These are phyloP conservation scores for Xylaria multiplex DNA, from an alignment of 2,329 filamentous ascomycete species.

Conservation along the genomic window DNA sequence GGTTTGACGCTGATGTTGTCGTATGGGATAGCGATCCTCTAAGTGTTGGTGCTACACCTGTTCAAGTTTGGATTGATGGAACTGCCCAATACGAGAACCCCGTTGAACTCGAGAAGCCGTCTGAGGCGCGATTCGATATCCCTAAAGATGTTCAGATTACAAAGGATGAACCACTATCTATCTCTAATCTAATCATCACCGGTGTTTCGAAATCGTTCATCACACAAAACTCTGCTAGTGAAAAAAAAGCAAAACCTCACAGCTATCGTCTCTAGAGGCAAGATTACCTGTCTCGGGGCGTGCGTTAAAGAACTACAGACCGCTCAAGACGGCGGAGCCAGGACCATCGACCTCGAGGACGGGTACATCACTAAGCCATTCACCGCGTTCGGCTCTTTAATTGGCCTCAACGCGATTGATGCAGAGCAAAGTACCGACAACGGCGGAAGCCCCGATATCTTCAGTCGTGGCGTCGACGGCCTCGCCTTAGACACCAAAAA, in stretches of 20 bases:
- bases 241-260: constrained; percentile 51
- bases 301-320: constrained; percentile 59
- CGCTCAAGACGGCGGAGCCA: constrained; percentile 49
- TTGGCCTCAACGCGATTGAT: constrained; percentile 73
- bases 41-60: constrained; percentile 66
- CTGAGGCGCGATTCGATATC: constrained; percentile 52
- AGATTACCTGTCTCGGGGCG: constrained; percentile 65
- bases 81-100: constrained; percentile 66
- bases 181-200: constrained; percentile 62
- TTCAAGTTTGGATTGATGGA: constrained; percentile 73
- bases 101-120: constrained; percentile 63
- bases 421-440: constrained; percentile 66
- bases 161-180: constrained; percentile 53
- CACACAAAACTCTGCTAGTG: constrained; percentile 32
- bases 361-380: constrained; percentile 70
- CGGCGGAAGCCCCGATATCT: constrained; percentile 57
- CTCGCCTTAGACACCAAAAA: constrained; percentile 65
- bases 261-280: constrained; percentile 64
- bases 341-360: constrained; percentile 61
- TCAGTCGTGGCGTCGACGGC: constrained; percentile 68
- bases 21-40: constrained; percentile 72
- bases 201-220: constrained; percentile 65
- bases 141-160: constrained; percentile 53
- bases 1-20: constrained; percentile 69
- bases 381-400: constrained; percentile 67